These are phyloP conservation scores for Trametes cingulata DNA, from an alignment of 768 basidiomycete species.

Conservation along the genomic window DNA sequence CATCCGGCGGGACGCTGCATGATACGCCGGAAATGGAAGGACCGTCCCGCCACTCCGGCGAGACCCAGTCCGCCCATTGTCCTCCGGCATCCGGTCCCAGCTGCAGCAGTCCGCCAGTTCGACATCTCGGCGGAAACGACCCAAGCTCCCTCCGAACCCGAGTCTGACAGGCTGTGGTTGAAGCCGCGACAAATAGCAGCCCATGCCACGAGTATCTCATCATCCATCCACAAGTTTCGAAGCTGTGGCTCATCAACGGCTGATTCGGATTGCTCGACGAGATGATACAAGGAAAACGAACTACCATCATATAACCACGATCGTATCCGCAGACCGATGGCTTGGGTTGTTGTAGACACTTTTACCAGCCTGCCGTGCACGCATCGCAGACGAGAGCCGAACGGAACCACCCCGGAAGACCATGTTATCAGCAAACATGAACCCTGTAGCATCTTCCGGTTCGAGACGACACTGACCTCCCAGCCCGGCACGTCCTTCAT, in stretches of 20 bases:
- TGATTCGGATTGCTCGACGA: conserved; percentile 26
- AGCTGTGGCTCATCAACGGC: conserved; percentile 24
- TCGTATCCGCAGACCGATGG: conserved; percentile 58
- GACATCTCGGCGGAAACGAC: conserved; percentile 15
- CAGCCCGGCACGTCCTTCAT: conserved; percentile 94
- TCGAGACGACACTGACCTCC: conserved; percentile 70
- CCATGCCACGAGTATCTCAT: conserved; percentile 17
- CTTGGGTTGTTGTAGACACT: conserved; percentile 81
- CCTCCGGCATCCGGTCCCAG: conserved; percentile 5
- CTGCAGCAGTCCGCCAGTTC: background rate
- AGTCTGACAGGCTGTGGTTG: background rate
- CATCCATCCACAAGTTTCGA: conserved; percentile 15
- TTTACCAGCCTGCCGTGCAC: conserved; percentile 67
- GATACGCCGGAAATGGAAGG: conserved; percentile 13
- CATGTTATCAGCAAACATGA: conserved; percentile 22
- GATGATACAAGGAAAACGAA: conserved; percentile 21
- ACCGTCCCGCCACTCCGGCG: conserved; percentile 16
- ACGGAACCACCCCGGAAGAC: conserved; percentile 19
- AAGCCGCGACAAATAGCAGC: background rate
- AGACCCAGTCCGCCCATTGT: conserved; percentile 15
- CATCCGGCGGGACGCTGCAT: conserved; percentile 16
- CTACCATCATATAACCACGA: conserved; percentile 56
- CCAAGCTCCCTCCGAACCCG: conserved; percentile 7
- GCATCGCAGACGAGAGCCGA: conserved; percentile 21
- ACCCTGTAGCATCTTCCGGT: conserved; percentile 18